A percentile compares a stretch with the other conserved stretches of the same genome.
Conservation (phyloP, 2,329 filamentous ascomycete species). For the Dichotomopilus funicola region DNA sequence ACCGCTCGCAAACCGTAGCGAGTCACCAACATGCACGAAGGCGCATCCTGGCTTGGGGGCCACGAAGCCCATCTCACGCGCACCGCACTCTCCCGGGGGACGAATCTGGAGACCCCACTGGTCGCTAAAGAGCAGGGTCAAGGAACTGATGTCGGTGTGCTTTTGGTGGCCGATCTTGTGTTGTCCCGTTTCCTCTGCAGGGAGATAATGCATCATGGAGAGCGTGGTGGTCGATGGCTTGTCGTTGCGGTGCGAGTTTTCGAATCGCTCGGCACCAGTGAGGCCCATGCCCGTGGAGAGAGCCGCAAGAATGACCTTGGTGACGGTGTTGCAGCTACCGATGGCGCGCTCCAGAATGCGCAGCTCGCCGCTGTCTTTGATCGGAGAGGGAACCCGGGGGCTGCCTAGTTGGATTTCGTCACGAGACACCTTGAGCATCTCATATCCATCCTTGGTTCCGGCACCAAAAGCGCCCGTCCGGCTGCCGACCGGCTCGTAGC, state of each 20-base stretch:
- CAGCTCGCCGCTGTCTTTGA: constrained; percentile 44
- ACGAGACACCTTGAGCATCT: constrained; percentile 47
- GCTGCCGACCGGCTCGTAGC: constrained; percentile 44
- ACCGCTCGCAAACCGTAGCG: constrained; percentile 47
- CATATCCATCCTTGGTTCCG: constrained; percentile 45
- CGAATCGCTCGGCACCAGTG: constrained; percentile 40
- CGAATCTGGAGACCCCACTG: constrained; percentile 53
- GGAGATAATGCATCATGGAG: constrained; percentile 51
- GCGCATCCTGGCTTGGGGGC: constrained; percentile 45
- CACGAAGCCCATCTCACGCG: constrained; percentile 45
- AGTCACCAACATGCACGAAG: constrained; percentile 54
- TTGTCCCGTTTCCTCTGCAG: constrained; percentile 33
- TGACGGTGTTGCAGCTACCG: constrained; percentile 43
- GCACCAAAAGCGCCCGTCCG: constrained; percentile 39
- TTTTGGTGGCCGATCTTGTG: constrained; percentile 47
- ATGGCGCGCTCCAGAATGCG: constrained; percentile 44
- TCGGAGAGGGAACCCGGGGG: constrained; percentile 39
- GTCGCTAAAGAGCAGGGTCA: constrained; percentile 50
- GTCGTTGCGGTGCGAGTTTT: constrained; percentile 46
- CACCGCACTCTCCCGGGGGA: constrained; percentile 35
- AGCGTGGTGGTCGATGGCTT: constrained; percentile 43
- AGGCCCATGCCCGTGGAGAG: constrained; percentile 43
- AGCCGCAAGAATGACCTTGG: constrained; percentile 44
- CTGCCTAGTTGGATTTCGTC: constrained; percentile 44
- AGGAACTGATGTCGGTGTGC: constrained; percentile 50